A percentile compares a stretch with the other conserved stretches of the same genome.
phyloP scores from a whole-genome alignment of 2,329 filamentous ascomycete species.

The Orbilia ellipsospora region DNA sequence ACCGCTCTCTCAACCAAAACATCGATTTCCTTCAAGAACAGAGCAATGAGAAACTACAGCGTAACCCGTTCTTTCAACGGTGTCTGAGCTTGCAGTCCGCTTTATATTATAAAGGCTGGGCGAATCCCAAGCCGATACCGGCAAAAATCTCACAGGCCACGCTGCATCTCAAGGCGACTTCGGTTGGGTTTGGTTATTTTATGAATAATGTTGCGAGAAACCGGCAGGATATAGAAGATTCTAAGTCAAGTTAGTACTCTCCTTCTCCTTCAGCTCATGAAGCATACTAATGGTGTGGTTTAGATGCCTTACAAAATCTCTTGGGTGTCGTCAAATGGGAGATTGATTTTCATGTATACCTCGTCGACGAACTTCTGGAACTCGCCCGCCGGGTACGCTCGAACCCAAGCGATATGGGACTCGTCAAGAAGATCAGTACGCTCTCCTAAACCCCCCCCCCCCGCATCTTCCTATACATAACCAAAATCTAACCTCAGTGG shows the following conservation, averaged over 20 bases:
- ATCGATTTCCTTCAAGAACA: slow-evolving; percentile 85
- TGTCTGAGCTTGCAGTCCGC: slow-evolving; percentile 82
- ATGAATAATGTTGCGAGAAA: slow-evolving; percentile 57
- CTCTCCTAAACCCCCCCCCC: not conserved
- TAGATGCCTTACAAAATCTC: slow-evolving; percentile 58
- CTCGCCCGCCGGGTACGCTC: slow-evolving; percentile 57
- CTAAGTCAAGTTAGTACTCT: slow-evolving; percentile 43
- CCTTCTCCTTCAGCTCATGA: slow-evolving; percentile 21
- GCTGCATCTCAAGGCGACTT: slow-evolving; percentile 58
- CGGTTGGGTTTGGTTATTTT: slow-evolving; percentile 58
- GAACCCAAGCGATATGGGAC: slow-evolving; percentile 55
- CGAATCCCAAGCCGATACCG: slow-evolving; percentile 56
- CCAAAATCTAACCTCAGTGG: not conserved
- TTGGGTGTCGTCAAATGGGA: slow-evolving; percentile 58
- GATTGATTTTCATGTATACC: slow-evolving; percentile 58
- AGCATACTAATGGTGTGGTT: not conserved
- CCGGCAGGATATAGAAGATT: slow-evolving; percentile 46
- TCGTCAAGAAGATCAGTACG: slow-evolving; percentile 57
- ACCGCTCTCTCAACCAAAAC: slow-evolving; percentile 75
- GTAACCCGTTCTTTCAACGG: slow-evolving; percentile 77
- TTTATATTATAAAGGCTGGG: slow-evolving; percentile 76
- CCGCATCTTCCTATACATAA: too few species aligned
- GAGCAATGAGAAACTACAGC: slow-evolving; percentile 76
- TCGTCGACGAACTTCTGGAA: slow-evolving; percentile 59
- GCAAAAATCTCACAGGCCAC: slow-evolving; percentile 59